These are phyloP conservation scores for Diaporthe sp. DNA, from an alignment of 2,329 filamentous ascomycete species.

Conservation along the genomic window DNA sequence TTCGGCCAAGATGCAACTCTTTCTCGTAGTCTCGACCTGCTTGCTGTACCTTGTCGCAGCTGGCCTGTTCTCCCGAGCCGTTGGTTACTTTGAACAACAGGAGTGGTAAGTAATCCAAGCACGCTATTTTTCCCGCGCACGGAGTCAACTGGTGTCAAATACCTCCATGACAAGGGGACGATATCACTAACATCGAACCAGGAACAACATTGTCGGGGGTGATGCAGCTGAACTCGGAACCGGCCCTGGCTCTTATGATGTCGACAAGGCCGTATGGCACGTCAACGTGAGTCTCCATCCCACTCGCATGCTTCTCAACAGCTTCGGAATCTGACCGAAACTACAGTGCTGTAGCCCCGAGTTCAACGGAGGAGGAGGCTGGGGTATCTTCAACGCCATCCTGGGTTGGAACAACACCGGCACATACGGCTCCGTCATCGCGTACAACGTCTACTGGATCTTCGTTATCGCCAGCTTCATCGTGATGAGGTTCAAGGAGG, in stretches of 20 bases:
- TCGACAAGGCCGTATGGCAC: constrained; percentile 77
- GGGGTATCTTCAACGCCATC: constrained; percentile 81
- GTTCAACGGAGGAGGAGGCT: constrained; percentile 75
- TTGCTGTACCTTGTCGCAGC: constrained; percentile 88
- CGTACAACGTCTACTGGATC: constrained; percentile 79
- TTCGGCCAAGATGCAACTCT: constrained; percentile 77
- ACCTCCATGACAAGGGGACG: background rate
- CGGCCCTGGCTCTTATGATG: constrained; percentile 78
- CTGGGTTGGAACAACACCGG: constrained; percentile 80
- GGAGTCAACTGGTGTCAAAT: no score
- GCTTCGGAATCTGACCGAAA: background rate
- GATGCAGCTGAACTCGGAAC: constrained; percentile 73
- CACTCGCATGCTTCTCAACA: constrained; percentile 23
- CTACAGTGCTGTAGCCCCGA: constrained; percentile 76
- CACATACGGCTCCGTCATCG: constrained; percentile 76
- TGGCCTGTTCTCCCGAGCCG: constrained; percentile 82
- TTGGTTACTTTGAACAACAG: constrained; percentile 82
- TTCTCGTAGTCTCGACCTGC: constrained; percentile 86
- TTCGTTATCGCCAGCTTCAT: constrained; percentile 69
- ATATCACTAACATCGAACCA: background rate
- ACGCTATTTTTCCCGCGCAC: constrained; percentile 77
- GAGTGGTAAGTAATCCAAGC: constrained; percentile 66
- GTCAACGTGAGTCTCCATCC: constrained; percentile 65
- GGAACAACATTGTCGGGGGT: constrained; percentile 56
- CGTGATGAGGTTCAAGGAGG: constrained; percentile 68